These are phyloP conservation scores for Chimonanthus praecox DNA, from an alignment of 164 flowering plant genomes.

Conservation along the genomic window DNA sequence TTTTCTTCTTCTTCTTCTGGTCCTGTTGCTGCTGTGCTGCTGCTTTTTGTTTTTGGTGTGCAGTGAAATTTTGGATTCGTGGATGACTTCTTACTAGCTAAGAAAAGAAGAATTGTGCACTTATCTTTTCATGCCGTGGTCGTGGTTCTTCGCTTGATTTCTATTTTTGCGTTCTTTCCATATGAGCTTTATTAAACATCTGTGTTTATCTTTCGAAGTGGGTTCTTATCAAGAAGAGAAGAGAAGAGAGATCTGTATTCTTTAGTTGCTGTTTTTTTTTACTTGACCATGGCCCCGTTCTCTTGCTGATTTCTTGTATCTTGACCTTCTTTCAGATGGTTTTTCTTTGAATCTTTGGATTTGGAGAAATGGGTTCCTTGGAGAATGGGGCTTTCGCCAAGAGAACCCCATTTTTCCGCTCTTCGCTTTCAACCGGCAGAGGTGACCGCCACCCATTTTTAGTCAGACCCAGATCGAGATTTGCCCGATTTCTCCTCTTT, in stretches of 20 bases:
- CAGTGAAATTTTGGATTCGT: neutral
- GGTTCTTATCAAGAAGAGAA: neutral
- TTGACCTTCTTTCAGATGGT: neutral
- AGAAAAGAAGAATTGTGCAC: no score
- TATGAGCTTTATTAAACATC: no score
- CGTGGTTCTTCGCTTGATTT: no score
- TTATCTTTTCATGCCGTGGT: no score
- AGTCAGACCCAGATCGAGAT: slow-evolving; percentile 73
- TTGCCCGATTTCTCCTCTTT: slow-evolving; percentile 54
- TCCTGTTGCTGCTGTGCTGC: no score
- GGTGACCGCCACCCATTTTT: slow-evolving; percentile 30
- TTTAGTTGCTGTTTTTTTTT: neutral
- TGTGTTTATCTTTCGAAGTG: no score
- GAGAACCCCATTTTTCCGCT: slow-evolving; percentile 44
- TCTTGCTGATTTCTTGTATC: neutral
- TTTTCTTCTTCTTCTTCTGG: neutral
- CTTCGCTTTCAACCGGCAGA: slow-evolving; percentile 30
- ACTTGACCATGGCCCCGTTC: neutral
- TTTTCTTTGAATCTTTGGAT: neutral
- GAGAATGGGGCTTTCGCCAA: slow-evolving; percentile 51
- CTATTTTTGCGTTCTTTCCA: no score
- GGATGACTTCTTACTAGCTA: neutral
- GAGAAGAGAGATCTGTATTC: neutral
- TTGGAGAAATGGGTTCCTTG: slow-evolving; percentile 65
- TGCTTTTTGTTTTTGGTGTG: no score